Base-by-base conservation (phyloP, 225 moss, liverwort and hornwort genomes). In the Polytrichum formosum region DNA sequence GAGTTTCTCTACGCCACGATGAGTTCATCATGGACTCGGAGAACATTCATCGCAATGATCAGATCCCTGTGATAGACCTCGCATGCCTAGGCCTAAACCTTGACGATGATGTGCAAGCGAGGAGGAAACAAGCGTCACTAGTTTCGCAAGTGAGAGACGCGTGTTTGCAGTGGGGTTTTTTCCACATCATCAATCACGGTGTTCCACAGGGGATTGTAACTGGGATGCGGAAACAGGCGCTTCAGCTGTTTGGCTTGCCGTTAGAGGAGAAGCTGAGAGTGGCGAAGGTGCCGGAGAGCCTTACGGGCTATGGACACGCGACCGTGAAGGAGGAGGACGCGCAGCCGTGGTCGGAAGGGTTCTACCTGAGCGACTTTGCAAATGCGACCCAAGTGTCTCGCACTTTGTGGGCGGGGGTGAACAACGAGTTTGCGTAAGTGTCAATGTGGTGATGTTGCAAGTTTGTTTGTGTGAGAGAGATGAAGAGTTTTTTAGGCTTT, bases 261-360 rank as follows among this genome's bases (percentile, higher is more conserved):
- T 78, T 79, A 53, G 84, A 78, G 54, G 84, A 87, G 69, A 87
- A 84, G 66, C 53, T 71, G 71, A 87, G 78, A 37, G 80, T 87
- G 30, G 46, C 30, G 19, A 73, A 25, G 69, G 66, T 26, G 28
- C 70, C 65, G 1, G 76, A 71, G 37, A 61, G 69, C 56, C 6
- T 19, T 26, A 66, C 76, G 9, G 87, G 87, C 23, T 87, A 77
- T 54, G 84, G 81, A 27, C 80, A 82, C 58, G 83, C 80, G 54
- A 68, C 79, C 37, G 80, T 80, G 61, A 82, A 79, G 72, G 66
- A 71, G 53, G 74, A 63, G n/a, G 81, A 83, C 18, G 74, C 28
- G 54, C 74, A 78, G 56, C 83, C 80, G 4, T 84, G 83, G 83
- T 73, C 80, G 20, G 87, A 84, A 65, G 78, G 80, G 23, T 76